Evolutionary conservation across 192 early-diverging fungal species (phyloP), one percentile per base, ranked within the genome.

Genomic region (Entomortierella parvispora): DNA sequence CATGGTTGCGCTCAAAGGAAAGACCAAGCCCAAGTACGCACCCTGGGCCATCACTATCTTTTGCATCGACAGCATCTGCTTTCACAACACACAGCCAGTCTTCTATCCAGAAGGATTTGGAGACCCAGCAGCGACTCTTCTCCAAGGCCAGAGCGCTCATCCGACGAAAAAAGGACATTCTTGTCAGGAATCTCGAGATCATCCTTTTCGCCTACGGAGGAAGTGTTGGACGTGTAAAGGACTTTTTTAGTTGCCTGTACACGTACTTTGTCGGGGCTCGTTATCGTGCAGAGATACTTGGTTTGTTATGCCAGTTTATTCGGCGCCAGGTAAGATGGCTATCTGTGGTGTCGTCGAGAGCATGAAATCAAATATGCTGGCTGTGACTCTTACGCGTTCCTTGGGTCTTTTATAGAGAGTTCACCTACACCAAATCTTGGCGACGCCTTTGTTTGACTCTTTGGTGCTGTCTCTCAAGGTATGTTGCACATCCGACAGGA

Each of bases 381-480:
- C n/a, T n/a, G n/a, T n/a, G n/a, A n/a, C n/a, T n/a, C n/a, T n/a
- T n/a, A n/a, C 8, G 15, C 11, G 3, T 62, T 62, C 32, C 50
- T 9, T 56, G 18, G 3, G 1, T 65, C 26, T 29, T 17, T 23
- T 48, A 68, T 61, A 86, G 76, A 68, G 85, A 15, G 82, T 83
- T 20, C 81, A 86, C 55, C 43, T 83, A 31, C 83, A 86, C 61
- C 83, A 86, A 58, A 86, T 86, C 47, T 49, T 86, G 31, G 81
- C 80, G 15, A 86, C 85, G 20, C 83, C 85, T 14, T 68, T 86
- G 17, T 86, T 86, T 47, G 67, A 75, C 29, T 84, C 82, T 4
- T 61, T 86, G 40, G 45, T 86, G 0, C 72, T 81, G 4, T 86
- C 85, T 11, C 43, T 86, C 45, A 86, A 84, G 83, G 85, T 86